phyloP scores from a whole-genome alignment of 2,329 filamentous ascomycete species.

The Cercospora sojina region DNA sequence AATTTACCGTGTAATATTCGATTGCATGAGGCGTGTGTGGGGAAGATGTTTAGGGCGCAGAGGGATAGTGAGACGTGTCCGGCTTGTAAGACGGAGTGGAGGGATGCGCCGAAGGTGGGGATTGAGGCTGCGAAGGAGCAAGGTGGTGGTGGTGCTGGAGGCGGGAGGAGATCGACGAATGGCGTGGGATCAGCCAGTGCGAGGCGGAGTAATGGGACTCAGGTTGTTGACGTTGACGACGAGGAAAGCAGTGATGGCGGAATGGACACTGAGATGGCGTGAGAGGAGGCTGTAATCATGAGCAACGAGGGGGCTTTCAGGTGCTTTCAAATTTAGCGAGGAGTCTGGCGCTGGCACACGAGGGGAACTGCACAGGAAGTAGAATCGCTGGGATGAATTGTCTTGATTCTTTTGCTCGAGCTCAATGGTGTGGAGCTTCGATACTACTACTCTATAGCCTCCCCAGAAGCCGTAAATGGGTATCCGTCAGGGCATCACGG shows the following conservation, averaged over 20 bases:
- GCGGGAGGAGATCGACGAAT: conserved; percentile 22
- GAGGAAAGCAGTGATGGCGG: conserved; percentile 24
- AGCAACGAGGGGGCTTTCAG: neutral
- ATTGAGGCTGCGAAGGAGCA: conserved; percentile 46
- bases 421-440: conserved; percentile 9
- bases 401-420: conserved; percentile 11
- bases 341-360: conserved; percentile 17
- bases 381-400: conserved; percentile 11
- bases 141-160: neutral
- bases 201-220: conserved; percentile 21
- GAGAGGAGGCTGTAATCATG: neutral
- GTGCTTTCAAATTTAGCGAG: conserved; percentile 15
- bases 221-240: conserved; percentile 20
- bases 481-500: conserved; percentile 12
- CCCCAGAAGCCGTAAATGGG: conserved; percentile 10
- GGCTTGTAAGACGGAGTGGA: conserved; percentile 53
- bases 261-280: conserved; percentile 17
- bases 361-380: neutral
- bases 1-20: conserved; percentile 66
- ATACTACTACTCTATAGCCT: conserved; percentile 12
- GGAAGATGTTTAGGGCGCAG: conserved; percentile 69
- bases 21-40: conserved; percentile 74
- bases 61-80: conserved; percentile 62
- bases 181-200: conserved; percentile 16
- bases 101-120: conserved; percentile 53